A percentile compares a stretch with the other conserved stretches of the same genome.
These are phyloP conservation scores for Starmerella stellata DNA, from an alignment of 805 yeast species.

Conservation along the genomic window DNA sequence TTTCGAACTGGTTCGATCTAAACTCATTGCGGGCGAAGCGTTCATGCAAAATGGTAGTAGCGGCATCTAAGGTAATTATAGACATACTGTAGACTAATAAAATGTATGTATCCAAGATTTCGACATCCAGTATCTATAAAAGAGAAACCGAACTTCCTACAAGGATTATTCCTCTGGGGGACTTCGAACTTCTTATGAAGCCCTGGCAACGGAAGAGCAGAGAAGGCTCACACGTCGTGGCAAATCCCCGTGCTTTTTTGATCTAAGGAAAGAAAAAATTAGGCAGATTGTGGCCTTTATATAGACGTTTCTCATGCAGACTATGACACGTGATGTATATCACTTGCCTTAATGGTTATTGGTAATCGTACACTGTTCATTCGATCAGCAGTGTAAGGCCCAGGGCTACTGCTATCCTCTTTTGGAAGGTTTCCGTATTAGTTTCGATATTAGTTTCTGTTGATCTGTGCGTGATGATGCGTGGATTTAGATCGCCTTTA, in stretches of 20 bases:
- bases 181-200: constrained; percentile 15
- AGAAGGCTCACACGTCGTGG: constrained; percentile 23
- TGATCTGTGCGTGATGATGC: too few relatives aligned
- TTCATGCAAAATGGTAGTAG: constrained; percentile 10
- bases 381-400: too few relatives aligned
- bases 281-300: constrained; percentile 1
- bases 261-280: constrained; percentile 18
- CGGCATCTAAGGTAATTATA: background rate
- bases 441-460: too few relatives aligned
- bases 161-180: constrained; percentile 23
- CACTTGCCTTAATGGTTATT: too few relatives aligned
- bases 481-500: too few relatives aligned
- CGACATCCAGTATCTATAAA: constrained; percentile 22
- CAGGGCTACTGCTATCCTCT: too few relatives aligned
- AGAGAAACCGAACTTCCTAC: constrained; percentile 24
- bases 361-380: too few relatives aligned
- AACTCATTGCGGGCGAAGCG: constrained; percentile 11
- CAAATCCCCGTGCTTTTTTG: constrained; percentile 24
- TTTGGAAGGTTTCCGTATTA: too few relatives aligned
- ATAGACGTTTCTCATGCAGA: background rate
- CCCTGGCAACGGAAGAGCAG: constrained; percentile 25
- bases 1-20: constrained; percentile 17
- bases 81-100: background rate
- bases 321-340: too few relatives aligned
- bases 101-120: constrained; percentile 20